phyloP scores from a whole-genome alignment of 192 early-diverging fungal species.

The Chytriomyces hyalinus region DNA sequence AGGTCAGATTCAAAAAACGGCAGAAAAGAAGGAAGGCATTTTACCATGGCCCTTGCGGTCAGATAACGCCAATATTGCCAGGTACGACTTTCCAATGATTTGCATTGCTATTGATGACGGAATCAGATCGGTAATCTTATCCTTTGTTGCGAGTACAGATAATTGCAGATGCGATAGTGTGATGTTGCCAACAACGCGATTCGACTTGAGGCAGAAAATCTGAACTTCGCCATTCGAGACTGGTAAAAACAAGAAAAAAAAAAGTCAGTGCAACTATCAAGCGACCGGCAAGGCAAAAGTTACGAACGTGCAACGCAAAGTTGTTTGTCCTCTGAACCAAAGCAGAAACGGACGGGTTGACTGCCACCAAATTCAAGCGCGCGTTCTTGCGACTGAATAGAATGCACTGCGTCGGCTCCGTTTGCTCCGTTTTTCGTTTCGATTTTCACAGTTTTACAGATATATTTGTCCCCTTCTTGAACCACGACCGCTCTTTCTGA shows the following conservation, averaged over 20 bases:
- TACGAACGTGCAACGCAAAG: slow-evolving; percentile 22
- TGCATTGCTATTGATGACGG: slow-evolving; percentile 26
- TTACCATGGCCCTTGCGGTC: slow-evolving; percentile 15
- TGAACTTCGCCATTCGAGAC: slow-evolving; percentile 15
- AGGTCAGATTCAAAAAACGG: not conserved
- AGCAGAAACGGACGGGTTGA: not conserved
- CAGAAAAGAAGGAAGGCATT: not conserved
- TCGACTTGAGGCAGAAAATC: not conserved
- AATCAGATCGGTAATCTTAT: not conserved
- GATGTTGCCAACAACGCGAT: not conserved
- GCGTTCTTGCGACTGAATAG: slow-evolving; percentile 10
- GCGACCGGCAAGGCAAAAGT: not conserved
- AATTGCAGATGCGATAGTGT: not conserved
- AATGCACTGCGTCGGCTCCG: not conserved
- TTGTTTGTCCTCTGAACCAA: slow-evolving; percentile 15
- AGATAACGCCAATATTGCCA: slow-evolving; percentile 23
- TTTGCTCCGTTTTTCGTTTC: slow-evolving; percentile 9
- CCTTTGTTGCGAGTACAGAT: not conserved
- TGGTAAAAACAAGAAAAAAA: not conserved
- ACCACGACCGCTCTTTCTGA: slow-evolving; percentile 18
- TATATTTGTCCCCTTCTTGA: not conserved
- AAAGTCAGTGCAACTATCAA: not conserved
- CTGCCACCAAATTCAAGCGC: not conserved
- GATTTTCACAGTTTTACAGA: not conserved
- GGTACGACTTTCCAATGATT: slow-evolving; percentile 17